phyloP scores from a whole-genome alignment of 148 eudicot species.

The Fagopyrum tataricum region DNA sequence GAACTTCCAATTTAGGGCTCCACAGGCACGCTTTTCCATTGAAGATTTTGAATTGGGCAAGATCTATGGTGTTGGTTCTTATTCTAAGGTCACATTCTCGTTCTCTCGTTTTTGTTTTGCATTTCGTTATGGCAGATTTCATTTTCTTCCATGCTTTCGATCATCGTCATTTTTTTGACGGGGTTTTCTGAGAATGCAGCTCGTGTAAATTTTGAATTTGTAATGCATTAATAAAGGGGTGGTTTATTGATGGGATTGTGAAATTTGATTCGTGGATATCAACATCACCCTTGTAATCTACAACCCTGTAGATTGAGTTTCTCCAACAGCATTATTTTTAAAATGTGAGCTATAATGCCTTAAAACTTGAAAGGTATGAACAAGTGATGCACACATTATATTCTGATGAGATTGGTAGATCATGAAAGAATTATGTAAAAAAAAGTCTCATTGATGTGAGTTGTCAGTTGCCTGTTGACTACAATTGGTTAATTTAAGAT shows the following conservation, averaged over 20 bases:
- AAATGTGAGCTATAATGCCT: too few relatives aligned
- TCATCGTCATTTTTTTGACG: background rate
- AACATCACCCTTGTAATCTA: too few relatives aligned
- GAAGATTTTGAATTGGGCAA: conserved; percentile 93
- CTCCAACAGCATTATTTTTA: too few relatives aligned
- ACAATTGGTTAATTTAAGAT: too few relatives aligned
- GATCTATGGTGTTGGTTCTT: conserved; percentile 98
- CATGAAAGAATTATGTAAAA: background rate
- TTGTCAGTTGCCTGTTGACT: too few relatives aligned
- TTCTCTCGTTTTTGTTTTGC: background rate
- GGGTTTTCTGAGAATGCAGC: background rate
- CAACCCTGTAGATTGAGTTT: too few relatives aligned
- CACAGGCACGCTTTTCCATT: conserved; percentile 77
- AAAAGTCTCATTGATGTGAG: too few relatives aligned
- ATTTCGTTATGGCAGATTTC: background rate
- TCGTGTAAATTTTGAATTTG: background rate
- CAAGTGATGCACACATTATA: background rate
- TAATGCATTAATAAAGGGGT: background rate
- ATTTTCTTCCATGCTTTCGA: background rate
- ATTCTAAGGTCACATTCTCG: conserved; percentile 60
- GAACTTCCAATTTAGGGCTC: conserved; percentile 83
- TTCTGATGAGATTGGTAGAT: background rate
- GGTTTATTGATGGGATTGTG: background rate
- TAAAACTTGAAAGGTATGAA: too few relatives aligned
- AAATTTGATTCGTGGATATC: background rate